Evolutionary conservation across 495 filamentous ascomycete genomes (phyloP).

Genomic region (Tuber borchii): DNA sequence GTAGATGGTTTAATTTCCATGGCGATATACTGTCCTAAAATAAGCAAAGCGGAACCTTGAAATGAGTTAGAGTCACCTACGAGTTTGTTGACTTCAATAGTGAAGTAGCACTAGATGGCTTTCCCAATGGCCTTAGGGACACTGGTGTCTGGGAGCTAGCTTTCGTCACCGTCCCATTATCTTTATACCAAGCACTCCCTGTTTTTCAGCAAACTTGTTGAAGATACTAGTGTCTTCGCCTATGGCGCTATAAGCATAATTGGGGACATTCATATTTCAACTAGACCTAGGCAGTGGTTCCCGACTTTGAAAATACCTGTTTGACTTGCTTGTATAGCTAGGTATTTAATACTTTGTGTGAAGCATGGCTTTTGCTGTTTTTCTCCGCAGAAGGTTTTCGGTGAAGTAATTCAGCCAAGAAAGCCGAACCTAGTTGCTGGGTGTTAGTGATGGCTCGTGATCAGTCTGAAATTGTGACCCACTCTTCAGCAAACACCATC

Average conservation of each 20-base stretch:
- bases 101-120: constrained; percentile 22
- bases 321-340: background rate
- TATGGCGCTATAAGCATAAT: constrained; percentile 49
- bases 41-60: background rate
- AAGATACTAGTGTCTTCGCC: background rate
- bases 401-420: constrained; percentile 54
- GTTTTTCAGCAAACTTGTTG: background rate
- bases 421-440: constrained; percentile 49
- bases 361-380: constrained; percentile 51
- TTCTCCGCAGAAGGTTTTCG: constrained; percentile 47
- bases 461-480: background rate
- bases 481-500: constrained; percentile 56
- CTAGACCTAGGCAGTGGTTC: background rate
- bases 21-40: constrained; percentile 5
- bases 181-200: background rate
- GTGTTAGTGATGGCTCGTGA: constrained; percentile 41
- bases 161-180: constrained; percentile 44
- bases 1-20: constrained; percentile 46
- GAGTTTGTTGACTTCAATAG: constrained; percentile 17
- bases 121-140: constrained; percentile 13
- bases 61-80: background rate
- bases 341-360: constrained; percentile 55
- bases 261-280: constrained; percentile 55
- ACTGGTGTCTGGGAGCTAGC: constrained; percentile 9
- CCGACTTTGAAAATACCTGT: background rate